Evolutionary conservation across 768 basidiomycete genomes (phyloP).

Genomic region (Dentipellis fragilis): DNA sequence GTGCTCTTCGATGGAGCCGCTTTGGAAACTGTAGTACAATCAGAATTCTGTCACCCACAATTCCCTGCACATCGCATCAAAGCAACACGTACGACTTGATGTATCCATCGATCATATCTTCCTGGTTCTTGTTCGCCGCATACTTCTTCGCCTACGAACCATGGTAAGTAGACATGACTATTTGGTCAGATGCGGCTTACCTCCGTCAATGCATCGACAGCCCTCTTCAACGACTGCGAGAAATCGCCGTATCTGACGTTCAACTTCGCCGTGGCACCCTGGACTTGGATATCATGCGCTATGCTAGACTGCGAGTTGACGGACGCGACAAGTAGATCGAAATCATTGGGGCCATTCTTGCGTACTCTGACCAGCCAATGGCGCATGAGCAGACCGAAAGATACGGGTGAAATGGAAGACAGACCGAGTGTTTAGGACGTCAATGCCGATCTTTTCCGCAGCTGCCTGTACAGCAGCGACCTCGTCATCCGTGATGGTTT

Average conservation of each 20-base stretch:
- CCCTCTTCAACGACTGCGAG: slow-evolving; percentile 42
- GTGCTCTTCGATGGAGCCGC: slow-evolving; percentile 73
- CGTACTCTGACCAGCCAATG: slow-evolving; percentile 37
- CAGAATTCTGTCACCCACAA: neutral
- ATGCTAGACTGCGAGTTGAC: slow-evolving; percentile 30
- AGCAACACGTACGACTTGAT: slow-evolving; percentile 52
- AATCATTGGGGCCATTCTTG: slow-evolving; percentile 53
- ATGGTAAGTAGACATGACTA: neutral
- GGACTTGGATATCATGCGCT: slow-evolving; percentile 36
- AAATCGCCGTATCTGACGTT: slow-evolving; percentile 74
- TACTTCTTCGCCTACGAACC: slow-evolving; percentile 55
- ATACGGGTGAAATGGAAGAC: neutral
- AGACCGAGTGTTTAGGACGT: slow-evolving; percentile 76
- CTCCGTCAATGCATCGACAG: slow-evolving; percentile 47
- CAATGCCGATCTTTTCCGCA: slow-evolving; percentile 66
- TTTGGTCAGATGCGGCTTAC: slow-evolving; percentile 21
- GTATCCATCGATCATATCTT: slow-evolving; percentile 66
- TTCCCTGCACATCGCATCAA: too few species aligned
- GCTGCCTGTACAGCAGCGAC: slow-evolving; percentile 66
- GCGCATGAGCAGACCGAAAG: neutral
- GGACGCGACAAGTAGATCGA: slow-evolving; percentile 70
- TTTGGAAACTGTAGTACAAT: slow-evolving; percentile 44
- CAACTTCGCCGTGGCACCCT: slow-evolving; percentile 36
- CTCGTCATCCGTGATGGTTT: slow-evolving; percentile 64
- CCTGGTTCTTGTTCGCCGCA: slow-evolving; percentile 63